Evolutionary conservation across 2,329 filamentous ascomycete species (phyloP).

Genomic region (Fusarium papillatum): DNA sequence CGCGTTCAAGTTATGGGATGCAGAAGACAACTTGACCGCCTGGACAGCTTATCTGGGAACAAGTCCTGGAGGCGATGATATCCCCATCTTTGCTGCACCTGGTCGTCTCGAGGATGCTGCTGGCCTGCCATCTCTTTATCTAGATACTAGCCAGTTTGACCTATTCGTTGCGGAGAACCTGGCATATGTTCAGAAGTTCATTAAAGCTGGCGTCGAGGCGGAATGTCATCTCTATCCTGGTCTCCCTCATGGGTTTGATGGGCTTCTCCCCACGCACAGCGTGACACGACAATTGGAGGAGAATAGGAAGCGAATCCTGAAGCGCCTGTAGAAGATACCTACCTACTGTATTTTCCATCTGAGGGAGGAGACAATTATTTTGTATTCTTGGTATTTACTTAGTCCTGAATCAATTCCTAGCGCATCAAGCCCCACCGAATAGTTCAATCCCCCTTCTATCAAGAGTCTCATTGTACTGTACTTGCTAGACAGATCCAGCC

Average conservation of each 20-base stretch:
- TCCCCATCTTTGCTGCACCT: not conserved
- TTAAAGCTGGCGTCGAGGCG: not conserved
- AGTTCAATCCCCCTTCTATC: not conserved
- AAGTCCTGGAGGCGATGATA: not conserved
- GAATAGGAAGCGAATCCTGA: not conserved
- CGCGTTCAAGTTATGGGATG: slow-evolving; percentile 5
- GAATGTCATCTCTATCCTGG: slow-evolving; percentile 4
- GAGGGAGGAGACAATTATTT: not conserved
- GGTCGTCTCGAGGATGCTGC: not conserved
- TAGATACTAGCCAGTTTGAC: not conserved
- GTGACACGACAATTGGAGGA: not conserved
- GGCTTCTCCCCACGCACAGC: not conserved
- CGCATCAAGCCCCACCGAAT: not conserved
- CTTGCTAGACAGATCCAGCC: not conserved
- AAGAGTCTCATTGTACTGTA: not conserved
- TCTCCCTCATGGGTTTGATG: slow-evolving; percentile 1
- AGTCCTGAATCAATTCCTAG: not conserved
- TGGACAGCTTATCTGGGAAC: slow-evolving; percentile 21
- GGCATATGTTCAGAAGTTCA: not conserved
- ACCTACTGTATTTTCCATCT: not conserved
- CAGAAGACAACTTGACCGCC: slow-evolving; percentile 10
- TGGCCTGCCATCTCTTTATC: slow-evolving; percentile 1
- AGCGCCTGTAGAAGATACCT: not conserved
- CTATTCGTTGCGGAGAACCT: not conserved
- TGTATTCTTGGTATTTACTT: no score